Percentiles rank a stretch among this genome's conserved stretches.
phyloP scores from a whole-genome alignment of 31 red algal species.

The Porphyra umbilicalis region DNA sequence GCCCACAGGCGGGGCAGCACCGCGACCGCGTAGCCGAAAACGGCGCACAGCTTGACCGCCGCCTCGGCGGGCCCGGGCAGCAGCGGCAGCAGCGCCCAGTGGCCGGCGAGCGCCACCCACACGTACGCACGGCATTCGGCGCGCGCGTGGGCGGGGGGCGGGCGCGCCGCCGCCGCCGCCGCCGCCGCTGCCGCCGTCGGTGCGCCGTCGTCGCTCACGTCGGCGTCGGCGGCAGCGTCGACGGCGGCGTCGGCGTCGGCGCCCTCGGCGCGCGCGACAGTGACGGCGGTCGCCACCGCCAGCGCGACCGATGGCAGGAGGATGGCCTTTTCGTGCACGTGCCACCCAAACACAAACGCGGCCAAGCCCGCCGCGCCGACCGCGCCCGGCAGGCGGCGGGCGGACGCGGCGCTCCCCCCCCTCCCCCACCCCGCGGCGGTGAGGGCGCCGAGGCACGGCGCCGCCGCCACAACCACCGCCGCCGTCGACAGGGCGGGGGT shows the following conservation, averaged over 20 bases:
- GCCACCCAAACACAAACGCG: slow-evolving; percentile 77
- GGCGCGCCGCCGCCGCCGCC: not conserved
- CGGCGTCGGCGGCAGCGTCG: too few relatives aligned
- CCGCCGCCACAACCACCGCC: slow-evolving; percentile 4
- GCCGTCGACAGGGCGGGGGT: slow-evolving; percentile 26
- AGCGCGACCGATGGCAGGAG: slow-evolving; percentile 31
- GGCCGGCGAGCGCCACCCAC: slow-evolving; percentile 32
- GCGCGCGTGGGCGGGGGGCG: not conserved
- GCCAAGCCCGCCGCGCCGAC: slow-evolving; percentile 7
- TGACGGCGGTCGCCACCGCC: not conserved
- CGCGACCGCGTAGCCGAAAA: slow-evolving; percentile 23
- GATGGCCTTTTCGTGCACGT: slow-evolving; percentile 93
- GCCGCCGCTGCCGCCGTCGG: not conserved
- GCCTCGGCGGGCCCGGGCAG: slow-evolving; percentile 10
- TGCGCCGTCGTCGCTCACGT: not conserved
- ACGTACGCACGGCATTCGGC: slow-evolving; percentile 9
- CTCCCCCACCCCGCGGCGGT: not conserved
- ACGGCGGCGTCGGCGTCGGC: too few relatives aligned
- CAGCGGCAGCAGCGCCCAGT: slow-evolving; percentile 35
- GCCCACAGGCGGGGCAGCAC: not conserved
- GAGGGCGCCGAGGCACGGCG: slow-evolving; percentile 9
- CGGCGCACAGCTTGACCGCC: slow-evolving; percentile 26
- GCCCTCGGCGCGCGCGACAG: not conserved
- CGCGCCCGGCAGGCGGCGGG: slow-evolving; percentile 2
- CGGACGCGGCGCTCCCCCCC: not conserved